Evolutionary conservation across 2,329 filamentous ascomycete genomes (phyloP).

Genomic region (Sclerotinia sclerotiorum): DNA sequence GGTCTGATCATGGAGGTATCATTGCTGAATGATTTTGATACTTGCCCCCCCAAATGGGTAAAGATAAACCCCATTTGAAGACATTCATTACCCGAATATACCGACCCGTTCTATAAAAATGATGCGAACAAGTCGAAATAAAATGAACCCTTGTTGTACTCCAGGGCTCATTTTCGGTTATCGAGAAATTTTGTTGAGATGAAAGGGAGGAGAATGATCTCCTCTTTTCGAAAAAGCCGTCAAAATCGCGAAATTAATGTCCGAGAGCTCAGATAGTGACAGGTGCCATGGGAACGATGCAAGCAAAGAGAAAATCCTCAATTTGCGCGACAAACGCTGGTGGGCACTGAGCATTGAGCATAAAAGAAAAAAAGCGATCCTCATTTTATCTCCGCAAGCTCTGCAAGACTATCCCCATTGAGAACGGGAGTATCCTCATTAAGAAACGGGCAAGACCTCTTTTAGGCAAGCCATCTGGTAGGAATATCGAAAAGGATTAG

Average conservation of each 20-base stretch:
- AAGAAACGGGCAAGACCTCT: neutral
- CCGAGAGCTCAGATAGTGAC: conserved; percentile 14
- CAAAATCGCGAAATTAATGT: conserved; percentile 13
- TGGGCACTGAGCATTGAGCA: neutral
- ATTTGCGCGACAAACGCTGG: conserved; percentile 15
- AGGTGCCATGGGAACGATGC: neutral
- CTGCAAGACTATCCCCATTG: conserved; percentile 1
- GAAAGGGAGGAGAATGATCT: neutral
- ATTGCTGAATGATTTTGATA: neutral
- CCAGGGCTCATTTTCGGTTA: conserved; percentile 1
- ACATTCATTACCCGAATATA: neutral
- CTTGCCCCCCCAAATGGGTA: neutral
- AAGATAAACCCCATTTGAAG: neutral
- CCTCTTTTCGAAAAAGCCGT: neutral
- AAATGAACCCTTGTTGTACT: conserved; percentile 4
- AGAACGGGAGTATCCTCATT: neutral
- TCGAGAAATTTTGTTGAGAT: conserved; percentile 11
- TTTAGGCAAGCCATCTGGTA: neutral
- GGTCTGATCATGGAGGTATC: conserved; percentile 1
- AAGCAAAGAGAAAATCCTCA: neutral
- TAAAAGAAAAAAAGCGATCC: neutral
- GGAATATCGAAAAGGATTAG: conserved; percentile 9
- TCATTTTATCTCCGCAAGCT: conserved; percentile 9
- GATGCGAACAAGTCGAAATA: neutral
- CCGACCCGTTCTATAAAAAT: neutral